A percentile compares a stretch with the other conserved stretches of the same genome.
phyloP scores from a whole-genome alignment of 768 basidiomycete species.

The Lactarius trivialis region DNA sequence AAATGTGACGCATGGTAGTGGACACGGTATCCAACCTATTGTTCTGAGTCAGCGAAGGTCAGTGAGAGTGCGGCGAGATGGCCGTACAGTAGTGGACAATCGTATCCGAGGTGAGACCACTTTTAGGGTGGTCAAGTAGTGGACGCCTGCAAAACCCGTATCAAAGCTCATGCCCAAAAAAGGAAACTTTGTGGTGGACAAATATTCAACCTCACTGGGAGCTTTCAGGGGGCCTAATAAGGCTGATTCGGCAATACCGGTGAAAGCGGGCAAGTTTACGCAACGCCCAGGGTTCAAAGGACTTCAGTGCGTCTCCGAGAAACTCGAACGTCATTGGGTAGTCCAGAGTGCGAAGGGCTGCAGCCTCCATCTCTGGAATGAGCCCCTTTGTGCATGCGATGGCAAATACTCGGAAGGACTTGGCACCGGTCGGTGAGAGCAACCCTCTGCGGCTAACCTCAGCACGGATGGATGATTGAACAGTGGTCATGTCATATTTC shows the following conservation, averaged over 20 bases:
- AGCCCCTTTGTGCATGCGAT: slow-evolving; percentile 1
- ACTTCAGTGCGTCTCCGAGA: neutral
- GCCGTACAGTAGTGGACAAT: neutral
- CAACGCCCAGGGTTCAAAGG: neutral
- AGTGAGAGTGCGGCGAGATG: too few species aligned
- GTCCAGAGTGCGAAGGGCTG: too few species aligned
- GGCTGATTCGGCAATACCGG: neutral
- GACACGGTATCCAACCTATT: neutral
- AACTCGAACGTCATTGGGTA: neutral
- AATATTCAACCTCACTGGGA: neutral
- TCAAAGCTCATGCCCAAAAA: neutral
- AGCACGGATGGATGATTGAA: neutral
- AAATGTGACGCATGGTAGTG: neutral
- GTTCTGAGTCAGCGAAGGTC: neutral
- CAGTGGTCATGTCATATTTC: slow-evolving; percentile 24
- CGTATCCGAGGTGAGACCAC: neutral
- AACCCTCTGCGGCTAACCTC: neutral
- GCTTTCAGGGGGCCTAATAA: neutral
- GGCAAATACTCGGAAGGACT: slow-evolving; percentile 19
- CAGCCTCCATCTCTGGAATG: too few species aligned
- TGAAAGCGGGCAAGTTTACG: neutral
- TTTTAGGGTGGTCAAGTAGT: neutral
- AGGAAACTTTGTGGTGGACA: neutral
- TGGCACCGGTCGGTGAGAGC: neutral
- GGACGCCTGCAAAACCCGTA: neutral